Evolutionary conservation across 2,329 filamentous ascomycete species (phyloP).

Genomic region (Talaromyces sp.): DNA sequence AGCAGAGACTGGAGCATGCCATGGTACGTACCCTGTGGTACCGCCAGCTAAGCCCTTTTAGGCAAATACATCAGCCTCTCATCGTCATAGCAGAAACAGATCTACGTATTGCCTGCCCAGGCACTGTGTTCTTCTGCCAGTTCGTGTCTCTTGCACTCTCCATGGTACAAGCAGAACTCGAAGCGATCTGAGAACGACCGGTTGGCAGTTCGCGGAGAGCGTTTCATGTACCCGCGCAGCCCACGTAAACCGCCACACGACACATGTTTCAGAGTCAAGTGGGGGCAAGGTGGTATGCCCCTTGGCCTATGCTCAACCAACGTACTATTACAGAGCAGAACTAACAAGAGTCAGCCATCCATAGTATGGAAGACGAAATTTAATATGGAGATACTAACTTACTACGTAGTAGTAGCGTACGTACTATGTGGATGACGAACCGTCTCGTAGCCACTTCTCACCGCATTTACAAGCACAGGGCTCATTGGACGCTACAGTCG

Average conservation of each 20-base stretch:
- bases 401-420: background rate
- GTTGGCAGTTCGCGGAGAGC: background rate
- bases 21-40: background rate
- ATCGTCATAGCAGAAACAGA: background rate
- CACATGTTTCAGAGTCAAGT: conserved; percentile 3
- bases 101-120: background rate
- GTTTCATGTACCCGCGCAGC: background rate
- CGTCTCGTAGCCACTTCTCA: background rate
- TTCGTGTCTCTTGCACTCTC: too few species aligned
- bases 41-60: background rate
- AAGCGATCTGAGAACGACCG: background rate
- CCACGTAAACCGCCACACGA: background rate
- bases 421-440: too few species aligned
- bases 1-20: background rate
- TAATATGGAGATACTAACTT: background rate
- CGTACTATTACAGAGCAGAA: background rate
- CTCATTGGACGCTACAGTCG: background rate
- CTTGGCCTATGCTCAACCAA: background rate
- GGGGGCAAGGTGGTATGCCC: background rate
- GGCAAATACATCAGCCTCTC: background rate
- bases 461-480: background rate
- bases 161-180: background rate
- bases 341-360: background rate
- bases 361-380: background rate
- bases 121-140: background rate